Percentiles rank a stretch among this genome's conserved stretches.
phyloP scores from a whole-genome alignment of 495 filamentous ascomycete genomes.

The Penicillium herquei region DNA sequence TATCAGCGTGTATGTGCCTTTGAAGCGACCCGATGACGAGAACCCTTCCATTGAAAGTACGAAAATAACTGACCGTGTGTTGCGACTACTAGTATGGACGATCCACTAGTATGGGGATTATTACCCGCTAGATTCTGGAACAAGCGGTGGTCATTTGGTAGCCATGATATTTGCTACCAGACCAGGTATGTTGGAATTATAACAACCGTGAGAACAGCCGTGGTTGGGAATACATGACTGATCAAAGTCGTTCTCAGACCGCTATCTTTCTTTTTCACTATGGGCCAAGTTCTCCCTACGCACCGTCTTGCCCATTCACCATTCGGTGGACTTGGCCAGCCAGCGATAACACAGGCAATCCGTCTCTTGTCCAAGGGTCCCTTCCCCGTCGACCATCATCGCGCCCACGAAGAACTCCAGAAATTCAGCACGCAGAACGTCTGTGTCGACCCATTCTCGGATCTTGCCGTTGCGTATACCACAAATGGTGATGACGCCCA shows the following conservation, averaged over 20 bases:
- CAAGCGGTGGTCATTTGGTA: slow-evolving; percentile 81
- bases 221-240: slow-evolving; percentile 14
- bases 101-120: slow-evolving; percentile 89
- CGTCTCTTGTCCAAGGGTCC: slow-evolving; percentile 72
- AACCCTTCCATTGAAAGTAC: slow-evolving; percentile 1
- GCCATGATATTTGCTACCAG: slow-evolving; percentile 84
- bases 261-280: slow-evolving; percentile 69
- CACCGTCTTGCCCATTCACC: slow-evolving; percentile 74
- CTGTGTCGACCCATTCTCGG: slow-evolving; percentile 49
- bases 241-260: slow-evolving; percentile 38
- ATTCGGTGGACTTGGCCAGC: slow-evolving; percentile 75
- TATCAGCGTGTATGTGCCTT: slow-evolving; percentile 82
- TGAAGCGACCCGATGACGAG: slow-evolving; percentile 11
- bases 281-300: slow-evolving; percentile 87
- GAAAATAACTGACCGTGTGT: slow-evolving; percentile 31
- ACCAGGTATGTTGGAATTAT: slow-evolving; percentile 25
- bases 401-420: slow-evolving; percentile 34
- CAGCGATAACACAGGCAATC: slow-evolving; percentile 82
- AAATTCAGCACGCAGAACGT: slow-evolving; percentile 41
- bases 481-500: slow-evolving; percentile 58
- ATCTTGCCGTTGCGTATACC: slow-evolving; percentile 45
- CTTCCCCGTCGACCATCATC: slow-evolving; percentile 40
- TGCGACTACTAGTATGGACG: slow-evolving; percentile 68
- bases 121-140: slow-evolving; percentile 73
- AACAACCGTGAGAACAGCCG: too few relatives aligned